Base-by-base conservation (phyloP, 1,284 basidiomycete genomes). In the Cryptococcus maquisensis region DNA sequence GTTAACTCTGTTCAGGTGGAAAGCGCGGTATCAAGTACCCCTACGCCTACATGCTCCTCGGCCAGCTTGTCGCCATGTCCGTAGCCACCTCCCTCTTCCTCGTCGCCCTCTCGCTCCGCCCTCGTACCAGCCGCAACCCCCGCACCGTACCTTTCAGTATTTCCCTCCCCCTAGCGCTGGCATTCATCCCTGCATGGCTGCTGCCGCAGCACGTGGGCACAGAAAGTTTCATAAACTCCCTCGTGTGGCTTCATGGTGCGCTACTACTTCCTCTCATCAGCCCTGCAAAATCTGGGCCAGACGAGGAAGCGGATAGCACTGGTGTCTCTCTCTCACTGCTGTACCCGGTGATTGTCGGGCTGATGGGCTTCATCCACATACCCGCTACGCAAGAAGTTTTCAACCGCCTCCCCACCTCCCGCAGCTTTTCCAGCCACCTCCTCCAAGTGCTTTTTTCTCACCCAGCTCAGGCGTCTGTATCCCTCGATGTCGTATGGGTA, bases 1-100 rank as follows among this genome's bases (percentile, higher is more conserved):
- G 12, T n/a, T 48, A 23, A 9, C 12, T 52, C 42, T 46, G 39
- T 18, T 20, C 60, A 78, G 84, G 81, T 32, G 71, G 72, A 38
- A 73, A 77, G 37, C 69, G 80, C 42, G 68, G 73, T n/a, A 78
- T 87, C 56, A 81, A 79, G 57, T 78, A 82, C 55, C 62, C 82
- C 0, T 85, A 83, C 82, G 83, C 82, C 0, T 87, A 86, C 73
- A 86, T 88, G 85, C 74, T 87, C 38, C 79, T 88, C 3, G 86
- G 86, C 6, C 86, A 88, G 71, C 67, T 87, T 15, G 85, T 88
- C 47, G 86, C 86, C 38, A 84, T 88, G 43, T 84, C 83, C 13
- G 83, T 87, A 38, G 83, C 85, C 3, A 81, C 82, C 9, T 83
- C 82, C 54, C 79, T 88, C 21, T 87, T 87, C 76, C 81, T 82